Evolutionary conservation across 129 eudicot species (phyloP).

Genomic region (Sambucus nigra): DNA sequence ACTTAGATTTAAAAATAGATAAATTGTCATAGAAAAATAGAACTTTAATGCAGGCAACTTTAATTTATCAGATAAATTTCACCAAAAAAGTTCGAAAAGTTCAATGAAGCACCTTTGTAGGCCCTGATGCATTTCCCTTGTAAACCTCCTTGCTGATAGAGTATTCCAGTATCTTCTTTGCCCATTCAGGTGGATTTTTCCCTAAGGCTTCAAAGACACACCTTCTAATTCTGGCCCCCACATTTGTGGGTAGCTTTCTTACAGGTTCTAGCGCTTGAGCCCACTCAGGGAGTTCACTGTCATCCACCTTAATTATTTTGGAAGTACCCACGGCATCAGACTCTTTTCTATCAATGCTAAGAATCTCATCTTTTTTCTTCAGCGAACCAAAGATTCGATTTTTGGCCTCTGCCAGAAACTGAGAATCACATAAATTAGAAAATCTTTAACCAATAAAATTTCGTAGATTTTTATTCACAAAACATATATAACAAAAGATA

Average conservation of each 20-base stretch:
- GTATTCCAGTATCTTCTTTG: conserved; percentile 50
- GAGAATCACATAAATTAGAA: conserved; percentile 20
- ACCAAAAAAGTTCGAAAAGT: not conserved
- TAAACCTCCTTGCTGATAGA: conserved; percentile 92
- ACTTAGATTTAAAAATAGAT: no score
- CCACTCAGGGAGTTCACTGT: conserved; percentile 72
- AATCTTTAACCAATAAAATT: no score
- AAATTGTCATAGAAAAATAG: not conserved
- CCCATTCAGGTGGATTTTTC: conserved; percentile 94
- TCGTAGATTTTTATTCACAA: not conserved
- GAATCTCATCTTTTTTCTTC: conserved; percentile 30
- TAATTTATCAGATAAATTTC: not conserved
- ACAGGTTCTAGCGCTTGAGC: conserved; percentile 82
- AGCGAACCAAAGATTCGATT: conserved; percentile 56
- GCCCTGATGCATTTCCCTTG: conserved; percentile 98
- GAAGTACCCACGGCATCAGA: conserved; percentile 38
- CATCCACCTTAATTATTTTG: conserved; percentile 20
- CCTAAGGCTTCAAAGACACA: conserved; percentile 61
- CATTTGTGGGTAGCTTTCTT: conserved; percentile 92
- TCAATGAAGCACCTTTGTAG: conserved; percentile 68
- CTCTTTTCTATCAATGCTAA: conserved; percentile 39
- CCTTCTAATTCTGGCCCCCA: conserved; percentile 84
- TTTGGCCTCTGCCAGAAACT: conserved; percentile 90
- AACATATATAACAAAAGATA: not conserved
- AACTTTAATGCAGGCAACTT: not conserved